Conservation (phyloP, 306 rosid genomes). For the Dalbergia cochinchinensis region DNA sequence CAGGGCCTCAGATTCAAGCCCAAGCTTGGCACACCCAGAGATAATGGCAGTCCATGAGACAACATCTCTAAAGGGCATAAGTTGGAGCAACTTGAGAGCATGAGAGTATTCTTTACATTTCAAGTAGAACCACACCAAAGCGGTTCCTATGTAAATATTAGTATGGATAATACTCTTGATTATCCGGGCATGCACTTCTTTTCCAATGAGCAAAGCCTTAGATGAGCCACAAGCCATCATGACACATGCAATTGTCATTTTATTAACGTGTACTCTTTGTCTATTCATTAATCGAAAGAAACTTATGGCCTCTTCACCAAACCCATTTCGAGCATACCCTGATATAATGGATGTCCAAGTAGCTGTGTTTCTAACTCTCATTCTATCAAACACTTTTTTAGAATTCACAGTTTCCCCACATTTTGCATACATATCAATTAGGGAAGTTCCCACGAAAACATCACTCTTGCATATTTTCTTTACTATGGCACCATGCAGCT, state of each 20-base stretch:
- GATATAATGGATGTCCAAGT: slow-evolving; percentile 97
- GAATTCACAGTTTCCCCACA: slow-evolving; percentile 78
- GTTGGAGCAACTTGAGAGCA: slow-evolving; percentile 75
- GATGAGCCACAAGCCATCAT: slow-evolving; percentile 84
- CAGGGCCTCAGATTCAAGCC: slow-evolving; percentile 80
- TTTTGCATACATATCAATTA: slow-evolving; percentile 90
- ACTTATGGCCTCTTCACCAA: slow-evolving; percentile 75
- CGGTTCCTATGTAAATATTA: slow-evolving; percentile 67
- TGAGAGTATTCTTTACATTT: slow-evolving; percentile 68
- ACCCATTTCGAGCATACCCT: slow-evolving; percentile 86
- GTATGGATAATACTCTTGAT: slow-evolving; percentile 56
- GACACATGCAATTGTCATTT: slow-evolving; percentile 73
- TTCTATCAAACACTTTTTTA: slow-evolving; percentile 67
- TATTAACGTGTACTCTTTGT: slow-evolving; percentile 61
- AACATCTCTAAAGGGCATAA: slow-evolving; percentile 82
- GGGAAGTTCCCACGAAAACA: slow-evolving; percentile 82
- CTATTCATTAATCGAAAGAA: slow-evolving; percentile 75
- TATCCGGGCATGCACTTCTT: slow-evolving; percentile 86
- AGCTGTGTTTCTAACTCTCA: slow-evolving; percentile 80
- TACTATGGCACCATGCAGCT: slow-evolving; percentile 74
- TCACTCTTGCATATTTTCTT: slow-evolving; percentile 74
- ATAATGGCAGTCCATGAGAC: slow-evolving; percentile 97
- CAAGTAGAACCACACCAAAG: slow-evolving; percentile 95
- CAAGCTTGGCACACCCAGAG: slow-evolving; percentile 76
- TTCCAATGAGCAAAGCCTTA: slow-evolving; percentile 63